Evolutionary conservation across 257 asterid genomes (phyloP).

Genomic region (Petunia secreta): DNA sequence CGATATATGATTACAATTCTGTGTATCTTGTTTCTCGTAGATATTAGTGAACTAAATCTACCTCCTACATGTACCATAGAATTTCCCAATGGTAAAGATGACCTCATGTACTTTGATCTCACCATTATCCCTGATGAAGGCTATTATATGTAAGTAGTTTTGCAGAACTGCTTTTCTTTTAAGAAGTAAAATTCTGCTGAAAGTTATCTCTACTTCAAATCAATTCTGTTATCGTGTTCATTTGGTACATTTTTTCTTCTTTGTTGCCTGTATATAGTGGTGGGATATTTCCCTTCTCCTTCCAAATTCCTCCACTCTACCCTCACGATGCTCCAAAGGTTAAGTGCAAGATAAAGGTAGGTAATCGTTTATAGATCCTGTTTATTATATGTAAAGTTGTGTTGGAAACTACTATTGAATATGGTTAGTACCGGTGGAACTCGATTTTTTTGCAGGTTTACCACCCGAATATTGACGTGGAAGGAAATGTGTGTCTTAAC

Average conservation of each 20-base stretch:
- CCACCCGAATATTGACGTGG: constrained; percentile 94
- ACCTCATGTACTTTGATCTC: constrained; percentile 92
- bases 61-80: constrained; percentile 76
- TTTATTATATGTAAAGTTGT: neutral
- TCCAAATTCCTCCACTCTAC: constrained; percentile 84
- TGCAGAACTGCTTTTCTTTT: neutral
- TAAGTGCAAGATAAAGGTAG: constrained; percentile 96
- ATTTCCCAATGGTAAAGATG: constrained; percentile 92
- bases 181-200: no score
- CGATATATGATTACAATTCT: neutral
- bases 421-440: neutral
- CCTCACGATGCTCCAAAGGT: constrained; percentile 98
- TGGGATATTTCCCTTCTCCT: constrained; percentile 81
- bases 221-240: neutral
- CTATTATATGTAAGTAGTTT: constrained; percentile 62
- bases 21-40: constrained; percentile 35
- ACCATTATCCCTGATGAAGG: constrained; percentile 88
- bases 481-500: constrained; percentile 95
- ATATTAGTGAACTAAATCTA: constrained; percentile 83
- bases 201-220: neutral
- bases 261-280: constrained; percentile 44
- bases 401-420: neutral
- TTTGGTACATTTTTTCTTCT: no score
- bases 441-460: constrained; percentile 56
- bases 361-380: neutral